These are phyloP conservation scores for Inga oerstediana DNA, from an alignment of 306 rosid genomes.

Conservation along the genomic window DNA sequence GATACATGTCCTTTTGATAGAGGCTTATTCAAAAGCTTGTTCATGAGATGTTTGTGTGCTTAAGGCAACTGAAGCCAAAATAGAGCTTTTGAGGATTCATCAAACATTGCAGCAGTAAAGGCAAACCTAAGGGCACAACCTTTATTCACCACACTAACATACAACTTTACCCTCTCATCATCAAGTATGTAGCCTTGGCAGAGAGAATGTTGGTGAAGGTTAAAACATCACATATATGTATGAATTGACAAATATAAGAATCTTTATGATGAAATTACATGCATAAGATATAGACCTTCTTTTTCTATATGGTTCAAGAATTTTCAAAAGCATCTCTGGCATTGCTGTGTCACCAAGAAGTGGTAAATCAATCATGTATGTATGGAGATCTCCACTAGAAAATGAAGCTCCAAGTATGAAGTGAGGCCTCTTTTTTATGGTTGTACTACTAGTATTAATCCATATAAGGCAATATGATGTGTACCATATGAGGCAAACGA, in stretches of 20 bases:
- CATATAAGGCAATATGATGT: slow-evolving; percentile 18
- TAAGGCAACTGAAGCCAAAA: slow-evolving; percentile 92
- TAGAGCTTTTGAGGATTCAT: slow-evolving; percentile 88
- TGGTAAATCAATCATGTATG: slow-evolving; percentile 71
- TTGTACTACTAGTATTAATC: slow-evolving; percentile 78
- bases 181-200: slow-evolving; percentile 84
- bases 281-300: slow-evolving; percentile 61
- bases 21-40: slow-evolving; percentile 65
- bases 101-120: slow-evolving; percentile 88
- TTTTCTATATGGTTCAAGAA: slow-evolving; percentile 87
- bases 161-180: slow-evolving; percentile 87
- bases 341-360: slow-evolving; percentile 85
- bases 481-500: slow-evolving; percentile 96
- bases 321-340: slow-evolving; percentile 93
- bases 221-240: slow-evolving; percentile 30
- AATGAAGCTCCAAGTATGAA: slow-evolving; percentile 71
- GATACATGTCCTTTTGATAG: slow-evolving; percentile 43
- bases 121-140: slow-evolving; percentile 86
- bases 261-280: slow-evolving; percentile 30
- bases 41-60: slow-evolving; percentile 79
- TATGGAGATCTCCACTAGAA: slow-evolving; percentile 75
- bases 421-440: slow-evolving; percentile 77
- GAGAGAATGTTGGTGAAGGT: slow-evolving; percentile 35
- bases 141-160: slow-evolving; percentile 77
- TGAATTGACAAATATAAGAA: slow-evolving; percentile 23